Evolutionary conservation across 495 filamentous ascomycete species (phyloP), one percentile per base, ranked within the genome.

Genomic region (Penicillium riverlandense): DNA sequence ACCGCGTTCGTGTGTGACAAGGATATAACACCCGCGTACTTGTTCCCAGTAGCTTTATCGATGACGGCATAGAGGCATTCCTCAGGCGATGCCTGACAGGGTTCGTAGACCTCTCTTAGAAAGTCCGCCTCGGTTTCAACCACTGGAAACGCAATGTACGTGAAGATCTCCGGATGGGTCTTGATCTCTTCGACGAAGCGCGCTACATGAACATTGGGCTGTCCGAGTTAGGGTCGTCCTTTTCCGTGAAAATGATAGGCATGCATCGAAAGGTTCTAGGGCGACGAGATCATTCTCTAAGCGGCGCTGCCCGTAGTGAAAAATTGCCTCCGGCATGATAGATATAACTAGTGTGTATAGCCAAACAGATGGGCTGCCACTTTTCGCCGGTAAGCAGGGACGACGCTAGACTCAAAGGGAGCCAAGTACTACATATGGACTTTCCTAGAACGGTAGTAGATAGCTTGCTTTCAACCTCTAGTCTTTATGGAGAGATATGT

Each of bases 231-330:
- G 22, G 22, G 3, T 6, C 22, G 22, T 22, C 4, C 4, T 22
- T 22, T 22, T 4, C 6, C 22, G 6, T 32, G 11, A 8, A 11
- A 12, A 29, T 38, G 15, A 15, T 27, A 34, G 22, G 22, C 48
- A 11, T 36, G 41, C 48, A 31, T 50, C 38, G 29, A 50, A 50
- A 35, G 38, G 37, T 6, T 37, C 48, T 8, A 50, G 12, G 12
- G 33, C 16, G 16, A 50, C 37, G 8, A 29, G 43, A 11, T 50
- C 43, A 37, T 50, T 50, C 34, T 41, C 48, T 13, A 50, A 14
- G 37, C 13, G 13, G 31, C 43, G 44, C 38, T 46, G 43, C 14
- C 47, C 43, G 13, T 51, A 46, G 15, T 35, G 22, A 12, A 46
- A 22, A 22, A 22, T 4, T 22, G 4, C 22, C 22, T 22, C 22